A percentile compares a stretch with the other conserved stretches of the same genome.
Conservation (phyloP, 2,329 filamentous ascomycete species). For the Allantophomopsis cytisporea region DNA sequence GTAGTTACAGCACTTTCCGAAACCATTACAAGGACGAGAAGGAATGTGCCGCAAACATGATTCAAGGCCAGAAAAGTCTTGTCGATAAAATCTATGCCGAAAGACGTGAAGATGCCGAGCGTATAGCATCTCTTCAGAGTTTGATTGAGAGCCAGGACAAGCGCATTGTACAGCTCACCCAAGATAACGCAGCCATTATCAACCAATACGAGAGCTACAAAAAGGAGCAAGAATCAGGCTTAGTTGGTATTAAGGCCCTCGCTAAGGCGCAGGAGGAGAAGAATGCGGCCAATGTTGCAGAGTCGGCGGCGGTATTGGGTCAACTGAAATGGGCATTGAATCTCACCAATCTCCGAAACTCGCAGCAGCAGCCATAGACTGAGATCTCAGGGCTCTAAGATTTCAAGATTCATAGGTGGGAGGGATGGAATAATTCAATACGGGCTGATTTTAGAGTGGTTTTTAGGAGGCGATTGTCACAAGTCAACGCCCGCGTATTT, state of each 20-base stretch:
- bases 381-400: too few species aligned
- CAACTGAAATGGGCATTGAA: conserved; percentile 54
- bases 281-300: conserved; percentile 42
- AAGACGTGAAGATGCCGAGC: conserved; percentile 44
- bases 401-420: too few species aligned
- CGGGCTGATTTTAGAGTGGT: too few species aligned
- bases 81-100: conserved; percentile 40
- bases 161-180: conserved; percentile 45
- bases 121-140: conserved; percentile 49
- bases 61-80: conserved; percentile 34
- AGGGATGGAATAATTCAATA: background rate
- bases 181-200: conserved; percentile 30
- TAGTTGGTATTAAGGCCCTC: conserved; percentile 43
- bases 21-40: conserved; percentile 56
- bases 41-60: conserved; percentile 40
- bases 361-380: too few species aligned
- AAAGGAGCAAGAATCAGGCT: conserved; percentile 43
- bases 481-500: conserved; percentile 1
- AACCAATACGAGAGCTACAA: conserved; percentile 52
- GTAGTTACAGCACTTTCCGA: conserved; percentile 53
- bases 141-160: conserved; percentile 61
- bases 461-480: background rate
- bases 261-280: conserved; percentile 44
- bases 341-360: background rate
- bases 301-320: conserved; percentile 45